Conservation (phyloP, 305 asterid genomes). For the Salvia sclarea region DNA sequence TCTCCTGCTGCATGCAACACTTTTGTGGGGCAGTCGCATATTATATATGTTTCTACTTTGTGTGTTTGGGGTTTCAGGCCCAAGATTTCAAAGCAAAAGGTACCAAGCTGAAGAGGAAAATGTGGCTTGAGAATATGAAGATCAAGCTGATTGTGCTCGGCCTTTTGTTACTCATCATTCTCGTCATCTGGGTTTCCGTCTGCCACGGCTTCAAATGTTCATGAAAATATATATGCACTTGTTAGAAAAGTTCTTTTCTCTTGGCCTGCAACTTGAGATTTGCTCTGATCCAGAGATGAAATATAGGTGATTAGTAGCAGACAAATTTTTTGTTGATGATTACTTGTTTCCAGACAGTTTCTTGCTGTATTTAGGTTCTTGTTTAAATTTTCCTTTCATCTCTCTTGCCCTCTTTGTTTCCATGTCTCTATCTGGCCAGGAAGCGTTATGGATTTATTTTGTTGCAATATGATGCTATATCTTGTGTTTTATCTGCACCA, state of each 20-base stretch:
- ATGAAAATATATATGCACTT: constrained; percentile 5
- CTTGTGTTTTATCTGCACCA: no score
- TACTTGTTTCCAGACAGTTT: neutral
- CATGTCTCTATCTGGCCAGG: no score
- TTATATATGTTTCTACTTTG: neutral
- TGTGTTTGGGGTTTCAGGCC: constrained; percentile 55
- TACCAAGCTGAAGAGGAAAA: constrained; percentile 58
- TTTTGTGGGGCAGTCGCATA: neutral
- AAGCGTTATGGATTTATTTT: neutral
- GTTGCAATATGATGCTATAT: neutral
- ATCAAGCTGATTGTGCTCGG: constrained; percentile 65
- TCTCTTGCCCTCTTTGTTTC: neutral
- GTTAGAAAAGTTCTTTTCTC: neutral
- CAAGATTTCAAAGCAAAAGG: constrained; percentile 81
- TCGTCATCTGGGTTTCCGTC: constrained; percentile 53
- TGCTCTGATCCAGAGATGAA: constrained; percentile 22
- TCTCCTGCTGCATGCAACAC: no score
- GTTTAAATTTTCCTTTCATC: neutral
- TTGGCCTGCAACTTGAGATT: constrained; percentile 17
- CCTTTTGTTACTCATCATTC: constrained; percentile 41
- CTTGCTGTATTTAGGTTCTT: constrained; percentile 6
- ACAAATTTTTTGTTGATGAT: neutral
- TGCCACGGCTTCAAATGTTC: constrained; percentile 72
- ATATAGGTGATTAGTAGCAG: constrained; percentile 20
- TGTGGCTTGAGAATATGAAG: constrained; percentile 92